Base-by-base conservation (phyloP, 1,284 basidiomycete genomes). In the Exobasidium cylindrosporum region DNA sequence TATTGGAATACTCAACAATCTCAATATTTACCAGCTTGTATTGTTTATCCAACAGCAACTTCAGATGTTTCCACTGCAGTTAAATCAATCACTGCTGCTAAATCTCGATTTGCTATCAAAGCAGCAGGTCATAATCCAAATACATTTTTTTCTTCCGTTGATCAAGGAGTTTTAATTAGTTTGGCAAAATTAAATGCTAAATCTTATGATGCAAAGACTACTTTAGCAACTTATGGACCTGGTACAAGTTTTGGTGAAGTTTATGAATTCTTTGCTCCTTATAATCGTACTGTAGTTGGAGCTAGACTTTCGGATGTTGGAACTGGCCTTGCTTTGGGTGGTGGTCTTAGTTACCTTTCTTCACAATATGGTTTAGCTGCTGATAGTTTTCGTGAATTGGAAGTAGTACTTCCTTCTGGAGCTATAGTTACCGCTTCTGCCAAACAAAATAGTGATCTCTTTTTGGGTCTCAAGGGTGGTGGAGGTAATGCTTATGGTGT, bases 351-450 rank as follows among this genome's bases (percentile, higher is more conserved):
- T 3, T 44, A 43, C 28, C 53, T 55, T 44, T 55, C 68, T 13
- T 66, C 68, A 57, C 70, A 74, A 61, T 68, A 66, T 44, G 72
- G 74, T 50, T 57, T 70, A 4, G 68, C 70, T 0, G 57, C 53
- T 14, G 72, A 75, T 56, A 71, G 62, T 3, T 56, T 75, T 26
- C 47, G 64, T 26, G 65, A 55, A 31, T 63, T 61, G 30, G 72
- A 73, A 23, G 40, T 74, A 1, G 69, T 74, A 4, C 57, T 69
- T 17, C 65, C 69, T n/a, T 56, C 68, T 44, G 71, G 72, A 7
- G 68, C 67, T 0, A 17, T 72, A 14, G 66, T 61, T 14, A 64
- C 66, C 5, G 67, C 65, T 14, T 62, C 67, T 14, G 35, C 21
- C 64, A 50, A 14, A 26, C 56, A 65, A 50, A 55, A 66, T 52